Percentiles rank a stretch among this genome's conserved stretches.
These are phyloP conservation scores for Jacaranda mimosifolia DNA, from an alignment of 257 asterid species.

Conservation along the genomic window DNA sequence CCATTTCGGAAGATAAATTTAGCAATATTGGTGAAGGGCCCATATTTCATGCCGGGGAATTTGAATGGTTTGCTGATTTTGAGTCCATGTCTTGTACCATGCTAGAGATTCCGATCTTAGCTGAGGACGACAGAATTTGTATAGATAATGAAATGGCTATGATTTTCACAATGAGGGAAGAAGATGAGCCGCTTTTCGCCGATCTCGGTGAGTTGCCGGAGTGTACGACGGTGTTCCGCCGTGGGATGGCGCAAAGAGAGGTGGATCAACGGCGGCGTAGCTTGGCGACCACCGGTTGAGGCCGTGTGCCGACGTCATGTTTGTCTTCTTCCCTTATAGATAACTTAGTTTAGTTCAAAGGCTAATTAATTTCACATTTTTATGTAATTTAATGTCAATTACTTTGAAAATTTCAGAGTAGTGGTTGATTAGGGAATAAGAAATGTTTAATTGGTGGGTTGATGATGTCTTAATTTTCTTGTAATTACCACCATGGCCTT, in stretches of 20 bases:
- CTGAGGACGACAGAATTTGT: conserved; percentile 43
- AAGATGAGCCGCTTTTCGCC: conserved; percentile 71
- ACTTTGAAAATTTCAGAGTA: conserved; percentile 34
- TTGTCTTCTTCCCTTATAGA: background rate
- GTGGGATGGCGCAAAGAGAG: conserved; percentile 57
- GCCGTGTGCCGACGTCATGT: conserved; percentile 15
- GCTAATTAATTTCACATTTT: too few species aligned
- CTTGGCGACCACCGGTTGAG: conserved; percentile 49
- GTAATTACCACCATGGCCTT: conserved; percentile 55
- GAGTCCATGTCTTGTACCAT: conserved; percentile 50
- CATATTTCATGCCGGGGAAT: conserved; percentile 34
- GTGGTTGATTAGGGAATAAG: conserved; percentile 44
- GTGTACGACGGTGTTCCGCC: conserved; percentile 70
- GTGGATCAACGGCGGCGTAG: conserved; percentile 51
- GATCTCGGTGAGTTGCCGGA: conserved; percentile 86
- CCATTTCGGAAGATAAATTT: conserved; percentile 37
- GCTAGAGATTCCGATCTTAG: conserved; percentile 60
- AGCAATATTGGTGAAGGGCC: conserved; percentile 28
- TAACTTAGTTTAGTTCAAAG: too few species aligned
- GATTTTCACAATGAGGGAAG: conserved; percentile 62
- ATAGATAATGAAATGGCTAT: conserved; percentile 50
- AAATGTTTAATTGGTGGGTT: conserved; percentile 31
- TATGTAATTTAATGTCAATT: background rate
- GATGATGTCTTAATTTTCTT: conserved; percentile 38
- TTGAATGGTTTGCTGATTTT: conserved; percentile 69